Evolutionary conservation across 176 grass and related monocot genomes (phyloP).

Genomic region (Lolium rigidum): DNA sequence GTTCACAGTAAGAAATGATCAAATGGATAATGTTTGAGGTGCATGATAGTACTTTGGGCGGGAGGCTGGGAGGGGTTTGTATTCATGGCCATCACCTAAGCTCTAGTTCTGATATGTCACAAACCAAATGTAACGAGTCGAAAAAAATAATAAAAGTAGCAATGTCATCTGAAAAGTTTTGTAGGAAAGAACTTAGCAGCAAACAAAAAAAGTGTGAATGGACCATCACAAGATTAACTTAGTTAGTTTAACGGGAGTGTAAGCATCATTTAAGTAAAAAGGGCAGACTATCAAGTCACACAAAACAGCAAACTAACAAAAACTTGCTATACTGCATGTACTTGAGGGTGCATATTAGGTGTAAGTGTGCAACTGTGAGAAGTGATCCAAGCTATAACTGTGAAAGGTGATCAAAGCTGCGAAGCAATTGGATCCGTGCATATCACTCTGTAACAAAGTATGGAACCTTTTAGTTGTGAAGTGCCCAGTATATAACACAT

Average conservation of each 20-base stretch:
- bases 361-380: background rate
- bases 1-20: conserved; percentile 3
- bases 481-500: background rate
- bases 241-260: background rate
- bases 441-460: conserved; percentile 19
- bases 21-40: background rate
- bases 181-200: background rate
- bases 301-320: conserved; percentile 8
- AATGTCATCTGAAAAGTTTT: conserved; percentile 19
- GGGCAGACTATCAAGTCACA: background rate
- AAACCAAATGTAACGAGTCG: background rate
- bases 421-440: background rate
- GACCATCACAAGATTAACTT: background rate
- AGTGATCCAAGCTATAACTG: background rate
- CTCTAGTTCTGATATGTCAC: background rate
- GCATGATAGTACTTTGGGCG: conserved; percentile 45
- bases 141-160: conserved; percentile 12
- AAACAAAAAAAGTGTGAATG: background rate
- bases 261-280: conserved; percentile 10
- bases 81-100: conserved; percentile 41
- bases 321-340: conserved; percentile 2
- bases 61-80: conserved; percentile 47
- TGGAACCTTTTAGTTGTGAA: background rate
- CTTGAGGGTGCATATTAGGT: conserved; percentile 32
- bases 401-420: background rate